Evolutionary conservation across 2,329 filamentous ascomycete species (phyloP).

Genomic region (Penicillium carneum): DNA sequence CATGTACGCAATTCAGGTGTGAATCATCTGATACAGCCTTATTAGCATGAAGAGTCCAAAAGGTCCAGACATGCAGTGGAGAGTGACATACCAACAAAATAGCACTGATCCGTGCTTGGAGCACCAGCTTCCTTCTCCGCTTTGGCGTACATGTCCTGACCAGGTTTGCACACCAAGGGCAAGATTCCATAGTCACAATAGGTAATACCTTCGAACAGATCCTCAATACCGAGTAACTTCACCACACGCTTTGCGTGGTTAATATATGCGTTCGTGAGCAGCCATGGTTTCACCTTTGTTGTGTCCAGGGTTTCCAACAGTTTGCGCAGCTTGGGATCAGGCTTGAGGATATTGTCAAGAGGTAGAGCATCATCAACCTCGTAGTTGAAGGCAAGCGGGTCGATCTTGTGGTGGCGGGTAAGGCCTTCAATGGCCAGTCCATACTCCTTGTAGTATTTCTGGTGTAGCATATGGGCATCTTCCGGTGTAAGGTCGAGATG

Average conservation of each 20-base stretch:
- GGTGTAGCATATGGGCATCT: constrained; percentile 85
- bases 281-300: constrained; percentile 84
- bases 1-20: constrained; percentile 77
- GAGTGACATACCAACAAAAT: constrained; percentile 81
- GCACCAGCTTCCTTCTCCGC: constrained; percentile 85
- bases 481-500: constrained; percentile 77
- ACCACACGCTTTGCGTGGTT: constrained; percentile 86
- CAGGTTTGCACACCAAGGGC: constrained; percentile 85
- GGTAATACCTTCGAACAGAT: constrained; percentile 92
- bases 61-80: neutral
- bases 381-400: constrained; percentile 90
- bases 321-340: constrained; percentile 74
- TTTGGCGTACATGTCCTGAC: constrained; percentile 81
- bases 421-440: constrained; percentile 96
- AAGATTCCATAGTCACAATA: constrained; percentile 84
- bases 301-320: constrained; percentile 83
- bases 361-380: constrained; percentile 95
- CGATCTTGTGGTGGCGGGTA: constrained; percentile 91
- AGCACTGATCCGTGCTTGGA: constrained; percentile 74
- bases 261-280: constrained; percentile 95
- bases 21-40: constrained; percentile 73
- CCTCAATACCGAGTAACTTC: constrained; percentile 78
- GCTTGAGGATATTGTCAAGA: constrained; percentile 81
- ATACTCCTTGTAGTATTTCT: constrained; percentile 93
- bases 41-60: constrained; percentile 26